phyloP scores from a whole-genome alignment of 2,329 filamentous ascomycete species.

The Paecilomyces dactylethromorphus region DNA sequence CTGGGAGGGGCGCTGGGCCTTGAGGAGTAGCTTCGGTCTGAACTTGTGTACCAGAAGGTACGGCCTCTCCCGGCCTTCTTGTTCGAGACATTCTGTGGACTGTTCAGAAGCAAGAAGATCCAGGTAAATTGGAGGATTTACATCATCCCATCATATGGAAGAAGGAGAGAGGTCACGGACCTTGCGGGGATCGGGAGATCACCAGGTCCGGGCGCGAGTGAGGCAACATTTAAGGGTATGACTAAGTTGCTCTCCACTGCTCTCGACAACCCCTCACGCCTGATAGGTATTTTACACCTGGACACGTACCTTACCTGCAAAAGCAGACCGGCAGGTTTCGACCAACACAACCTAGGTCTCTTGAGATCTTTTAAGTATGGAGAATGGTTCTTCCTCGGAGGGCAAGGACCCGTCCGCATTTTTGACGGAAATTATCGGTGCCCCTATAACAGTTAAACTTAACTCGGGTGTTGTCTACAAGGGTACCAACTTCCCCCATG shows the following conservation, averaged over 20 bases:
- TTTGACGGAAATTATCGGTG: slow-evolving; percentile 87
- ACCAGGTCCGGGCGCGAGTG: background rate
- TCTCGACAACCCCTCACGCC: background rate
- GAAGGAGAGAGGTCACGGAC: background rate
- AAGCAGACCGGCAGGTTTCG: background rate
- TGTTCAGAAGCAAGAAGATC: background rate
- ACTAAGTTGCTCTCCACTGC: background rate
- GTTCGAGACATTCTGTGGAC: slow-evolving; percentile 29
- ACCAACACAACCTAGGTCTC: background rate
- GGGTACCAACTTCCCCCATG: slow-evolving; percentile 47
- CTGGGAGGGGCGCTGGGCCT: slow-evolving; percentile 12
- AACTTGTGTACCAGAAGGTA: slow-evolving; percentile 17
- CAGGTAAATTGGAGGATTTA: background rate
- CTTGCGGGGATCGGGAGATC: background rate
- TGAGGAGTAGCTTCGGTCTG: slow-evolving; percentile 16
- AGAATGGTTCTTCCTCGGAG: slow-evolving; percentile 64
- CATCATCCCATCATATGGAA: background rate
- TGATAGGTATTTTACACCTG: no score
- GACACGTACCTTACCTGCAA: background rate
- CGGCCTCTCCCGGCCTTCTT: slow-evolving; percentile 25
- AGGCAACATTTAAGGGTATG: background rate
- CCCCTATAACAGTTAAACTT: slow-evolving; percentile 89
- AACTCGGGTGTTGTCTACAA: slow-evolving; percentile 99
- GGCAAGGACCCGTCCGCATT: slow-evolving; percentile 92
- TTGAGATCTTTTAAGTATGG: slow-evolving; percentile 50